Base-by-base conservation (phyloP, 2,329 filamentous ascomycete species). In the Trichoderma asperellum region DNA sequence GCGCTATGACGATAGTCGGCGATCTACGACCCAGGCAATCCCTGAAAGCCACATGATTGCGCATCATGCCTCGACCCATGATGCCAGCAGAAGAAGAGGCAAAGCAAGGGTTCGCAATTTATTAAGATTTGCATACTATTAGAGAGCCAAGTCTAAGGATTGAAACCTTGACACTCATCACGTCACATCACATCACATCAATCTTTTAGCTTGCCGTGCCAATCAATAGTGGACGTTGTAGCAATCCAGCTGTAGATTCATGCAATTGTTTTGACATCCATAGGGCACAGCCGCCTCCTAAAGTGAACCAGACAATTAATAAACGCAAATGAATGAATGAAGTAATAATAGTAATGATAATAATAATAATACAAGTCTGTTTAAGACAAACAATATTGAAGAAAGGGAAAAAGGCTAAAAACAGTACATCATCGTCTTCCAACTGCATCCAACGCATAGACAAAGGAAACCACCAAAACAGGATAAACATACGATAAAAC, bases 261-360 rank as follows among this genome's bases (percentile, higher is more conserved):
- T 24, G 24, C 24, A 24, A 24, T 24, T 24, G 24, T 24, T 24
- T 24, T 24, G 24, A 24, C 24, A 24, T 24, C 24, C 24, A 24
- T 24, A 24, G 24, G 24, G 24, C 62, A 65, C 62, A 27, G 62
- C 62, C 62, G 62, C 62, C 62, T 43, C 62, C 62, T 47, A 37
- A 47, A 57, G 16, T 27, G 43, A 47, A 16, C 24, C 52, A 32
- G 10, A 18, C 2, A 43, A 10, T 8, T 4, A 57, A 40, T 16
- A 47, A 16, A 29, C 34, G 18, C 18, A 5, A 34, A 37, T 29
- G 11, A 40, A 37, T 37, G 32, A 8, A 21, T 5, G 34, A 37
- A 29, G 24, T 24, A 35, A 37, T 63, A 24, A 24, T 24, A 24
- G 24, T 24, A 29, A 35, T 24, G 27, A 37, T 63, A 29, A 27